Base-by-base conservation (phyloP, 768 basidiomycete species). In the Gloeostereum incarnatum region DNA sequence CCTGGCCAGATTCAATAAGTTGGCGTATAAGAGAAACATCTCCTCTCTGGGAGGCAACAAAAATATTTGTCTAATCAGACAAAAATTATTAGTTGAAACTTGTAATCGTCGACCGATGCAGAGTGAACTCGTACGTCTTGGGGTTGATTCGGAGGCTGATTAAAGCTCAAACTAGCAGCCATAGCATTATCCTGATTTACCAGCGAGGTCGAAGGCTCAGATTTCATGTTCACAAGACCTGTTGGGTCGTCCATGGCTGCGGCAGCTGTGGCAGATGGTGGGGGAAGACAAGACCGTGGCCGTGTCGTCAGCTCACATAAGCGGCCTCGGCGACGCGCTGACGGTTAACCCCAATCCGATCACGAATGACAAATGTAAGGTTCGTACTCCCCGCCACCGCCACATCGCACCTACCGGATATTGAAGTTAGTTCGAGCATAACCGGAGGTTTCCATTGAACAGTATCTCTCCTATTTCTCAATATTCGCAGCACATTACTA, bases 31-130 rank as follows among this genome's bases (percentile, higher is more conserved):
- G 60, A 6, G 58, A 54, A 5, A 90, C 66, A 49, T 94, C 91
- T 7, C 93, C 93, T 36, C 88, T 69, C 52, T 96, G 93, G 0
- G 92, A 81, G 6, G 91, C 84, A 8, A 84, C 66, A 49, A 94
- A 89, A 21, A 96, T 81, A 41, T 70, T 80, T 14, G 60, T 57
- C 77, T 81, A 31, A n/a, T n/a, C n/a, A n/a, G n/a, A n/a, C n/a
- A 8, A 35, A 26, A 35, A 13, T 3, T 13, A 30, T 13, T 30
- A 29, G 9, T 9, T 9, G 26, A 14, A 9, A 9, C 26, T 14
- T 29, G 9, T 14, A 9, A 9, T 9, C 26, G 14, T 9, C 9
- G 26, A 29, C 9, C 9, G 26, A 9, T 29, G 26, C 26, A 29
- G 14, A 29, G 9, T 30, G 13, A 30, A 29, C 9, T 29, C 26